Evolutionary conservation across 2,329 filamentous ascomycete genomes (phyloP).

Genomic region (Fusarium aywerte): DNA sequence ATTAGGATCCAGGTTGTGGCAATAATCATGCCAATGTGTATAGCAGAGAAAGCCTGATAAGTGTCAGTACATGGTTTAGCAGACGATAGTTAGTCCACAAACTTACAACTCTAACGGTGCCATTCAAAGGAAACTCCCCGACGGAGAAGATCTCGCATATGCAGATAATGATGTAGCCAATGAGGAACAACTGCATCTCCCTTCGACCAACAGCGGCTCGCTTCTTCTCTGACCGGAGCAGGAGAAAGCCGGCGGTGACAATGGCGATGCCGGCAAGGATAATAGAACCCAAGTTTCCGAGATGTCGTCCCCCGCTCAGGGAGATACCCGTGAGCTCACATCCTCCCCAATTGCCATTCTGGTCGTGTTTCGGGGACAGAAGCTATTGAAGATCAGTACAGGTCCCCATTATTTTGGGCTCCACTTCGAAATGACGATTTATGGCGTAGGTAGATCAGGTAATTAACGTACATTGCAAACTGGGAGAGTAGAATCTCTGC

Average conservation of each 20-base stretch:
- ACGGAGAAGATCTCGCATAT: conserved; percentile 98
- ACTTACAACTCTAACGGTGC: conserved; percentile 77
- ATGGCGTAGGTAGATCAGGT: conserved; percentile 18
- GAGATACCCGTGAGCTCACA: conserved; percentile 82
- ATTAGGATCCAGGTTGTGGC: conserved; percentile 91
- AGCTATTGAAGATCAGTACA: conserved; percentile 45
- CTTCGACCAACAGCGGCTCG: conserved; percentile 93
- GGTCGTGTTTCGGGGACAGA: conserved; percentile 70
- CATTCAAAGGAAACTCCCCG: conserved; percentile 82
- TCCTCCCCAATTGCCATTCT: conserved; percentile 70
- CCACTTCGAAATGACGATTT: conserved; percentile 22
- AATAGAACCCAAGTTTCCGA: conserved; percentile 95
- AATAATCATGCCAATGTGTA: conserved; percentile 89
- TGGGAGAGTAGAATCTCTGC: conserved; percentile 83
- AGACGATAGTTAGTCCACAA: background rate
- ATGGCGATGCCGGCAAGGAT: conserved; percentile 84
- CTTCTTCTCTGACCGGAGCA: conserved; percentile 87
- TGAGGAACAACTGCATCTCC: conserved; percentile 95
- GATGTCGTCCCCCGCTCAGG: conserved; percentile 70
- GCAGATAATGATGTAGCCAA: conserved; percentile 85
- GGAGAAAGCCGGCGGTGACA: conserved; percentile 69
- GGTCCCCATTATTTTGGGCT: conserved; percentile 34
- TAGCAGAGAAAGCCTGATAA: conserved; percentile 82
- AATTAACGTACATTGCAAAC: conserved; percentile 79
- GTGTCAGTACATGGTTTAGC: conserved; percentile 33